Evolutionary conservation across 2,329 filamentous ascomycete genomes (phyloP).

Genomic region (Talaromyces sp.): DNA sequence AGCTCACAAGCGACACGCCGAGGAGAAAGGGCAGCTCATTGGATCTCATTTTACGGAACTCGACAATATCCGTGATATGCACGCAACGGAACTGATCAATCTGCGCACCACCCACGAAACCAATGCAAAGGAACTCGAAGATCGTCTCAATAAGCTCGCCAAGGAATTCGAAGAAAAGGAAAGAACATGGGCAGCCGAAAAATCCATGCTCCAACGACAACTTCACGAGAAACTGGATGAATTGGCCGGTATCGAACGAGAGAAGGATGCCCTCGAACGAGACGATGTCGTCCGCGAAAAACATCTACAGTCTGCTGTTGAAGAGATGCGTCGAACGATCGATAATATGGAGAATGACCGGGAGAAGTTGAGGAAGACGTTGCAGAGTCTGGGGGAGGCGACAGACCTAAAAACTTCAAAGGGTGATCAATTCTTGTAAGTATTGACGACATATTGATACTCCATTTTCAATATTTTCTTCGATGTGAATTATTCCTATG

Average conservation of each 20-base stretch:
- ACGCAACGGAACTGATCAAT: constrained; percentile 22
- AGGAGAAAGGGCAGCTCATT: constrained; percentile 9
- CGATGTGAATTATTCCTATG: background rate
- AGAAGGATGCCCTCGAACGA: constrained; percentile 40
- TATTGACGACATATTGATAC: constrained; percentile 16
- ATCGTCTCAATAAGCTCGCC: constrained; percentile 25
- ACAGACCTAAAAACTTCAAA: constrained; percentile 48
- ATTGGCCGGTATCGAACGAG: constrained; percentile 40
- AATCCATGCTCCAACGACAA: constrained; percentile 27
- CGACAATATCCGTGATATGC: constrained; percentile 5
- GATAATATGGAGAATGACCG: constrained; percentile 48
- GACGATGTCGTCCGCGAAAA: constrained; percentile 44
- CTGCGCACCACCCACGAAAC: constrained; percentile 20
- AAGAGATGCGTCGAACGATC: constrained; percentile 45
- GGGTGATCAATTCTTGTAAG: constrained; percentile 48
- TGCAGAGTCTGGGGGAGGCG: constrained; percentile 48
- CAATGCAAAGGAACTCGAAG: constrained; percentile 9
- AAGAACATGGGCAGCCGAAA: constrained; percentile 30
- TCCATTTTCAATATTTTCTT: background rate
- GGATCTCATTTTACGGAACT: constrained; percentile 7
- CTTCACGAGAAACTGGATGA: constrained; percentile 41
- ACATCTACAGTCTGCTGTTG: constrained; percentile 40
- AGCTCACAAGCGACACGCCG: constrained; percentile 12
- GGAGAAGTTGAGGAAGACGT: constrained; percentile 46
- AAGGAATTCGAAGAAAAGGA: constrained; percentile 28